Conservation (phyloP, 1,284 basidiomycete genomes). For the Irpex rosettiformis region DNA sequence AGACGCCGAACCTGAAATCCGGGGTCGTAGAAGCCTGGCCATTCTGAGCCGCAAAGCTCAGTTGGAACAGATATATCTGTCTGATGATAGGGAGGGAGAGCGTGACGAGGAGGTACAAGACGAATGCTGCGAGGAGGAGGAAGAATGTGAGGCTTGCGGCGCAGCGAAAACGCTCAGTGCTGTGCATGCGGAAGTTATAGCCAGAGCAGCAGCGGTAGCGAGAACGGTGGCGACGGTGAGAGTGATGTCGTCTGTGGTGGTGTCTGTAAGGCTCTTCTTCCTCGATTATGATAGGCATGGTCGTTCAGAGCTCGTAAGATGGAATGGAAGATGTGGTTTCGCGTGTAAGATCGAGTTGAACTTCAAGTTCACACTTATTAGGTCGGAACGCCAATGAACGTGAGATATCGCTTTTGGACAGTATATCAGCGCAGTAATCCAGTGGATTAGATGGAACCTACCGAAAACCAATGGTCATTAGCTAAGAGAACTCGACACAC, state of each 20-base stretch:
- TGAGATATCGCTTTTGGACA: not conserved
- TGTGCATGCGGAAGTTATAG: slow-evolving; percentile 9
- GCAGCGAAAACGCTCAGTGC: slow-evolving; percentile 33
- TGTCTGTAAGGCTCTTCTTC: slow-evolving; percentile 6
- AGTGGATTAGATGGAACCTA: not conserved
- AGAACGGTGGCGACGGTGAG: slow-evolving; percentile 10
- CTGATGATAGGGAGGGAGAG: slow-evolving; percentile 74
- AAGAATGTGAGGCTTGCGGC: slow-evolving; percentile 43
- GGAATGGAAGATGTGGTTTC: not conserved
- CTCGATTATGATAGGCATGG: slow-evolving; percentile 15
- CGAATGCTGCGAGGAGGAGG: slow-evolving; percentile 51
- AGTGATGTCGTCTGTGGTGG: slow-evolving; percentile 5
- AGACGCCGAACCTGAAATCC: slow-evolving; percentile 66
- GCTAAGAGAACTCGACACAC: not conserved
- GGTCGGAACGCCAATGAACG: not conserved
- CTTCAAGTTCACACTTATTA: too few relatives aligned
- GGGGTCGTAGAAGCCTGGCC: slow-evolving; percentile 48
- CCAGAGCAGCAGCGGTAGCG: slow-evolving; percentile 12
- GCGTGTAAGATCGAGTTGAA: not conserved
- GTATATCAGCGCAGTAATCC: not conserved
- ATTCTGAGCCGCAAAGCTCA: slow-evolving; percentile 39
- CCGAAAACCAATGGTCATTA: not conserved
- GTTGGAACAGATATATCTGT: slow-evolving; percentile 60
- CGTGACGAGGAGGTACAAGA: slow-evolving; percentile 72
- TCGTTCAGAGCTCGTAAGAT: not conserved